phyloP scores from a whole-genome alignment of 2,329 filamentous ascomycete species.

The Alternaria postmessia region DNA sequence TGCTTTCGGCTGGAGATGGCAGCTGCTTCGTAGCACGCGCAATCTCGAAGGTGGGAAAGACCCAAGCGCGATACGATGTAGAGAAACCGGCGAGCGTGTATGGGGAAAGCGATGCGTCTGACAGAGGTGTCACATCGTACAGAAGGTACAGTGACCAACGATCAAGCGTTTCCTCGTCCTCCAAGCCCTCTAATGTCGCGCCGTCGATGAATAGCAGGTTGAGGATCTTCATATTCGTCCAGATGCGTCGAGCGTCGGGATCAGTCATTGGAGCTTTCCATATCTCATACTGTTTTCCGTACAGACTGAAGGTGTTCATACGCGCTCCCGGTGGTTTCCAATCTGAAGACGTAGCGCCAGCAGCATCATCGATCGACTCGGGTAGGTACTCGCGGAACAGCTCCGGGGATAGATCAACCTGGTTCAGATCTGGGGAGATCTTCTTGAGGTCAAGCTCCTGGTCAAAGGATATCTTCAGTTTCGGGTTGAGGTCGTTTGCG shows the following conservation, averaged over 20 bases:
- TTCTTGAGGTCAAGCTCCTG: conserved; percentile 77
- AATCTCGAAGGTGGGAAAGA: conserved; percentile 60
- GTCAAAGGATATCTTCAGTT: conserved; percentile 73
- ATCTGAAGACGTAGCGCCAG: conserved; percentile 31
- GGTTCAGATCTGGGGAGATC: conserved; percentile 64
- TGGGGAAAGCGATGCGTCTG: conserved; percentile 34
- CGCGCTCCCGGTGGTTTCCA: conserved; percentile 80
- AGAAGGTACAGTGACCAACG: conserved; percentile 94
- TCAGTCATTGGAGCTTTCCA: conserved; percentile 82
- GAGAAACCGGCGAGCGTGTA: conserved; percentile 90
- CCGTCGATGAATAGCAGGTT: conserved; percentile 92
- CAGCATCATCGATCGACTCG: conserved; percentile 56
- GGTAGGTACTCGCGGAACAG: conserved; percentile 54
- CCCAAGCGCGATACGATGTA: conserved; percentile 88
- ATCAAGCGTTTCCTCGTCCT: conserved; percentile 74
- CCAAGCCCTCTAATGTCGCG: conserved; percentile 76
- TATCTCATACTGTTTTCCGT: conserved; percentile 77
- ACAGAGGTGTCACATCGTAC: conserved; percentile 47
- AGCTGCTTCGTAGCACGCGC: conserved; percentile 47
- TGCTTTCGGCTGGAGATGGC: conserved; percentile 39
- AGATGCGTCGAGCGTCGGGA: conserved; percentile 71
- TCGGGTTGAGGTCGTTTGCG: conserved; percentile 79
- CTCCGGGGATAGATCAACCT: conserved; percentile 72
- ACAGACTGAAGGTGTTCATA: conserved; percentile 68
- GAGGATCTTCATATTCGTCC: conserved; percentile 83